Base-by-base conservation (phyloP, 345 rosid genomes). In the Aegle marmelos region DNA sequence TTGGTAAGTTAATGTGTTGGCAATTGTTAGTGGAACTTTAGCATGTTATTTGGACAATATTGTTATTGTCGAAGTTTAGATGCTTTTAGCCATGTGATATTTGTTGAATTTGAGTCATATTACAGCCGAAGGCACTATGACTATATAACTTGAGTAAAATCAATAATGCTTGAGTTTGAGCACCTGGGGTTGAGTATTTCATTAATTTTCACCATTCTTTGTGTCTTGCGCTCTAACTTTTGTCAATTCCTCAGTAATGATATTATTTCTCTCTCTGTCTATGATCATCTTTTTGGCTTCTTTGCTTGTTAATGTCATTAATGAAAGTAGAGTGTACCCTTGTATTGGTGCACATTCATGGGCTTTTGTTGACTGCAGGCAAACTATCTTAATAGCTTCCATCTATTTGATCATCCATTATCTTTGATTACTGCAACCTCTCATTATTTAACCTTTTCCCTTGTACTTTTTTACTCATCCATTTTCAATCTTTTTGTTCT, bases 101-200 rank as follows among this genome's bases (percentile, higher is more conserved):
- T 53, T 71, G 62, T 11, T 53, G 34, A 71, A 71, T 53, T 66
- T 71, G 62, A 48, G 62, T 71, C 33, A 24, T 17, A 28, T 70
- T 25, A 70, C 36, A 30, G 27, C 57, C 17, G 10, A 50, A 31
- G 19, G 39, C 4, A 1, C 36, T 19, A 17, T 50, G 60, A 70
- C n/a, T 53, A 50, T 2, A 27, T 53, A 70, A 53, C 60, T 19
- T 33, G 45, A 65, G 69, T 17, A 21, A 53, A 50, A 10, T 28
- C 14, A 28, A 21, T 33, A 27, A 22, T 54, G 63, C 10, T 30
- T 50, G 57, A 70, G 53, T 70, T 53, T 70, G 61, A 53, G 33
- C 16, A 34, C 14, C 19, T 33, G 45, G n/a, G 24, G 41, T 34
- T 31, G 25, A 27, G 11, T 65, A 65, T 8, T 19, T 19, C 17